Conservation (phyloP, 495 filamentous ascomycete species). For the Sordaria brevicollis region DNA sequence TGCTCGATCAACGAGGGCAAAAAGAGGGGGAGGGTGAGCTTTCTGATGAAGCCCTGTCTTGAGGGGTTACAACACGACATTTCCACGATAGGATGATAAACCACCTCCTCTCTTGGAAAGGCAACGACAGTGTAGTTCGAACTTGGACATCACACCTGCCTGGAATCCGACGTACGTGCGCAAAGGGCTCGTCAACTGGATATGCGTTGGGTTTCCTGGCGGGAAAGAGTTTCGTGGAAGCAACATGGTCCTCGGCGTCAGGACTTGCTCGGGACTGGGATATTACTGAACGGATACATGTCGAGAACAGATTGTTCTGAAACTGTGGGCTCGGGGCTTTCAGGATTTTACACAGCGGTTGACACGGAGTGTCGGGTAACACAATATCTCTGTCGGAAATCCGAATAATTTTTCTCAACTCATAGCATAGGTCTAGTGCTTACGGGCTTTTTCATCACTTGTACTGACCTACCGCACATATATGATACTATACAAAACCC, state of each 20-base stretch:
- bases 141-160: too few relatives aligned
- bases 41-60: neutral
- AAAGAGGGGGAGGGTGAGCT: neutral
- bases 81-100: neutral
- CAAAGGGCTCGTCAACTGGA: too few relatives aligned
- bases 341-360: neutral
- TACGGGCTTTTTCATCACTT: neutral
- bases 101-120: neutral
- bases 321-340: neutral
- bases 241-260: neutral
- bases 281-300: neutral
- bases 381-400: neutral
- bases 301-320: neutral
- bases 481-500: neutral
- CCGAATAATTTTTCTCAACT: neutral
- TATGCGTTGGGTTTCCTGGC: too few relatives aligned
- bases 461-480: neutral
- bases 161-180: too few relatives aligned
- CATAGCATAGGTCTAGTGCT: neutral
- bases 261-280: neutral
- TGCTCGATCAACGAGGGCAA: neutral
- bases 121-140: too few relatives aligned
- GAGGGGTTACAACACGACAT: neutral
- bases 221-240: neutral
- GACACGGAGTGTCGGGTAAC: neutral